These are phyloP conservation scores for Wallacemonas sp. DNA, from an alignment of 208 protist species.

Conservation along the genomic window DNA sequence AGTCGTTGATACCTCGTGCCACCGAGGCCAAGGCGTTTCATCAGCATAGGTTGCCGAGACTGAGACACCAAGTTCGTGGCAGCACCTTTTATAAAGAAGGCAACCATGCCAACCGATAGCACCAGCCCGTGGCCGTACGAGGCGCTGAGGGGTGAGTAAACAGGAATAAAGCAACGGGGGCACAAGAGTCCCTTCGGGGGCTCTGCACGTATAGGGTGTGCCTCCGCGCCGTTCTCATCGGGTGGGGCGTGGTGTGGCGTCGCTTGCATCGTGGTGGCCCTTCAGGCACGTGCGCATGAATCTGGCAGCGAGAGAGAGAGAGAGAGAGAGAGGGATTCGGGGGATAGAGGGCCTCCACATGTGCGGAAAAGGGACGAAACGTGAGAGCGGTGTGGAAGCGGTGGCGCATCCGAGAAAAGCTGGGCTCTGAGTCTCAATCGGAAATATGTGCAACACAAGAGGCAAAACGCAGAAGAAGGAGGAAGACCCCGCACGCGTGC, in stretches of 20 bases:
- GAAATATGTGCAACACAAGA: no score
- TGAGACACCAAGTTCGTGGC: conserved; percentile 20
- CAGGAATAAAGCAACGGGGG: background rate
- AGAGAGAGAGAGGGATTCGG: conserved; percentile 15
- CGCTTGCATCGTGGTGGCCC: background rate
- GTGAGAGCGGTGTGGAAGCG: background rate
- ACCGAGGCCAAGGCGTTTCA: conserved; percentile 28
- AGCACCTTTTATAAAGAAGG: conserved; percentile 39
- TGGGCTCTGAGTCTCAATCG: no score
- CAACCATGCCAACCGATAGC: conserved; percentile 29
- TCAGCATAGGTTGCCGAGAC: conserved; percentile 51
- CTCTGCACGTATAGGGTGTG: background rate
- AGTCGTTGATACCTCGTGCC: conserved; percentile 52
- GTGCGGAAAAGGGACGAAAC: background rate
- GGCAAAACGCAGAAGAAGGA: no score
- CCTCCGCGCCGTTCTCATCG: background rate
- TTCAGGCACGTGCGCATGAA: background rate
- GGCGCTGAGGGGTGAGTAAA: background rate
- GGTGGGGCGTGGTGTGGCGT: no score
- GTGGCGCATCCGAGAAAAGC: no score
- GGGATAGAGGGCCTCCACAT: background rate
- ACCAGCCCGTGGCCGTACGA: conserved; percentile 12
- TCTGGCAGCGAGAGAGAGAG: background rate
- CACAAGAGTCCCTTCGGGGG: background rate
- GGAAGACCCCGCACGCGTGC: no score